These are phyloP conservation scores for Asterophora parasitica DNA, from an alignment of 768 basidiomycete genomes.

Conservation along the genomic window DNA sequence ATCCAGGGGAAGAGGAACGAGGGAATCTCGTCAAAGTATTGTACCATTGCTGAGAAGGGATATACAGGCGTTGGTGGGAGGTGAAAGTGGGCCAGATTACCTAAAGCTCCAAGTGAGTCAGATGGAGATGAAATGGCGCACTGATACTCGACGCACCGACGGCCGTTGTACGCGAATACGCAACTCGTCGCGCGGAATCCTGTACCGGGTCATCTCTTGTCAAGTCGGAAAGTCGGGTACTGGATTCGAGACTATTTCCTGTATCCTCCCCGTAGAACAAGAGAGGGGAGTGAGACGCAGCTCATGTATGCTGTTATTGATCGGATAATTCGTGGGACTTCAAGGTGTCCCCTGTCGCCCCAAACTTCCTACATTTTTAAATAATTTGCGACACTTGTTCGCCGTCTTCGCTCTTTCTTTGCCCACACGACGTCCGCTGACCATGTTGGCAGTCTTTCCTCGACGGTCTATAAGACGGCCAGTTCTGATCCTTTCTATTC, in stretches of 20 bases:
- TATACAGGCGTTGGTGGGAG: not conserved
- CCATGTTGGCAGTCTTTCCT: constrained; percentile 1
- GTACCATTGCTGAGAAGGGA: constrained; percentile 38
- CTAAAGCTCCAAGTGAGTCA: too few species aligned
- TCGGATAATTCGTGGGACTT: too few species aligned
- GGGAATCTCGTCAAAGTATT: constrained; percentile 54
- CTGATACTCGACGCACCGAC: too few species aligned
- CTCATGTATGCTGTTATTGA: not conserved
- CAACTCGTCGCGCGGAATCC: not conserved
- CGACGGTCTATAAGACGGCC: constrained; percentile 18
- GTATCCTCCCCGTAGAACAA: too few species aligned
- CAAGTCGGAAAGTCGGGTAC: too few species aligned
- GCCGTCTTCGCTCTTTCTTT: not conserved
- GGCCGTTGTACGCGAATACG: too few species aligned
- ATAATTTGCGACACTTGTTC: not conserved
- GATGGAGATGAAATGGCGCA: too few species aligned
- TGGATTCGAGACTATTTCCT: too few species aligned
- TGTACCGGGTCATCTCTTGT: not conserved
- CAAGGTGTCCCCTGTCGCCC: too few species aligned
- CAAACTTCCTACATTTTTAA: too few species aligned
- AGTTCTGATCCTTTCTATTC: not conserved
- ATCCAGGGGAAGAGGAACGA: constrained; percentile 53
- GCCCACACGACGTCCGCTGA: not conserved
- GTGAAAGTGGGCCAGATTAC: not conserved
- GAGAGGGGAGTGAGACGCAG: too few species aligned